Evolutionary conservation across 768 basidiomycete genomes (phyloP).

Genomic region (Omphalotus guepiniiformis): DNA sequence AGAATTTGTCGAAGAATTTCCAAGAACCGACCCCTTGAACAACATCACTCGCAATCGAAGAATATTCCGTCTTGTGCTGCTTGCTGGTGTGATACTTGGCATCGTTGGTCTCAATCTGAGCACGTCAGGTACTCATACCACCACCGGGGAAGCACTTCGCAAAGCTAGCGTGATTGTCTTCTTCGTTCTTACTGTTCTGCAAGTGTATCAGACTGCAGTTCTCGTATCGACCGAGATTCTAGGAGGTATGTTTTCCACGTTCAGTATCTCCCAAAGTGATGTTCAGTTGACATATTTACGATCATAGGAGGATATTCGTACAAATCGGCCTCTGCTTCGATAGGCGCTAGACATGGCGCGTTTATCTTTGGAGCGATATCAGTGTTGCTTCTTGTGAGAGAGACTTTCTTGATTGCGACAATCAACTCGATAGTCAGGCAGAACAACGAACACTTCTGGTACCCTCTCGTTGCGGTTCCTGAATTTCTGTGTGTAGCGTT

Average conservation of each 20-base stretch:
- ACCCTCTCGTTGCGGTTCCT: constrained; percentile 35
- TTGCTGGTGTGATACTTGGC: constrained; percentile 28
- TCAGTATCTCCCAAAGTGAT: background rate
- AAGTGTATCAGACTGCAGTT: constrained; percentile 26
- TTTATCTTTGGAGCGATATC: constrained; percentile 31
- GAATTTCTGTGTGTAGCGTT: constrained; percentile 34
- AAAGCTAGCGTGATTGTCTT: constrained; percentile 33
- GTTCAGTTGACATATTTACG: no score
- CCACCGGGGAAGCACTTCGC: constrained; percentile 22
- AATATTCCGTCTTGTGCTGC: constrained; percentile 26
- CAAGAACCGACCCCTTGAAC: background rate
- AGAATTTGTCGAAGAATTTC: constrained; percentile 13
- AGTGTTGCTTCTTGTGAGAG: constrained; percentile 33
- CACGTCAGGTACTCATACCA: constrained; percentile 12
- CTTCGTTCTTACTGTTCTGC: constrained; percentile 30
- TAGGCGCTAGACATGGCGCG: constrained; percentile 26
- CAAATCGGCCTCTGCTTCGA: no score
- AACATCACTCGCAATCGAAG: constrained; percentile 25
- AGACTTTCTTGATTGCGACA: constrained; percentile 31
- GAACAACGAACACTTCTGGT: constrained; percentile 35
- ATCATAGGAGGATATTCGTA: no score
- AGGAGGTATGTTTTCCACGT: background rate
- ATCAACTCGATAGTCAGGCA: constrained; percentile 20
- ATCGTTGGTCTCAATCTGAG: constrained; percentile 24
- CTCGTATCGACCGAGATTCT: constrained; percentile 12